Conservation (phyloP, 2,329 filamentous ascomycete species). For the Chaetomium globosum region DNA sequence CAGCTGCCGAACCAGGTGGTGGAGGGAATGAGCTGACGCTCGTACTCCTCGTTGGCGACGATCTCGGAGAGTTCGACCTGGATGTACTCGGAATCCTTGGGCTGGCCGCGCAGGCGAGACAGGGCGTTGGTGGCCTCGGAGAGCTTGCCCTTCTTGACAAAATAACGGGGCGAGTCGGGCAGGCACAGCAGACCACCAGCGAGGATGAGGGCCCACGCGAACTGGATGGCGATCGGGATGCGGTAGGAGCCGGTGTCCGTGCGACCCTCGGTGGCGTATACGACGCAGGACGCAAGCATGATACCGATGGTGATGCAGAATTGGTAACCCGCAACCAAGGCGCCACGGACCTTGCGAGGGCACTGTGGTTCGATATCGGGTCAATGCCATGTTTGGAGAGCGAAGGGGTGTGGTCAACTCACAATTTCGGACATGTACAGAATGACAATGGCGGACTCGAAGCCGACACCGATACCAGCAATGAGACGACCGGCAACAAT, state of each 20-base stretch:
- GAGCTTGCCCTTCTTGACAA: slow-evolving; percentile 74
- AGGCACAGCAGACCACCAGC: slow-evolving; percentile 71
- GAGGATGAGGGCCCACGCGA: slow-evolving; percentile 78
- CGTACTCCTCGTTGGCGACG: slow-evolving; percentile 85
- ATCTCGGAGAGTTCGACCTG: slow-evolving; percentile 81
- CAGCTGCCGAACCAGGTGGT: slow-evolving; percentile 69
- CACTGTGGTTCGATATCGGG: slow-evolving; percentile 32
- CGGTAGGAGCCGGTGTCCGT: slow-evolving; percentile 70
- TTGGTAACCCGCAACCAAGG: slow-evolving; percentile 42
- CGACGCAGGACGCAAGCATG: slow-evolving; percentile 72
- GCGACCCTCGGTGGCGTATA: slow-evolving; percentile 69
- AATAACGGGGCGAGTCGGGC: slow-evolving; percentile 84
- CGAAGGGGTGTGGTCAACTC: slow-evolving; percentile 37
- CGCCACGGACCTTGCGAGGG: slow-evolving; percentile 65
- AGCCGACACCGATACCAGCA: slow-evolving; percentile 77
- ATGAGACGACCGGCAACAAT: slow-evolving; percentile 75
- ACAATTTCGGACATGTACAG: slow-evolving; percentile 85
- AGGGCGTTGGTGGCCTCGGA: slow-evolving; percentile 66
- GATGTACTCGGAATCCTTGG: slow-evolving; percentile 71
- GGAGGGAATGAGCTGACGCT: slow-evolving; percentile 68
- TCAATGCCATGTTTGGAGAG: neutral
- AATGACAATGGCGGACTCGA: slow-evolving; percentile 78
- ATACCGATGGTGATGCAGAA: slow-evolving; percentile 57
- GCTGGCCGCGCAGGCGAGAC: slow-evolving; percentile 72
- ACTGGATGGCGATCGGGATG: slow-evolving; percentile 79